Evolutionary conservation across 768 basidiomycete species (phyloP).

Genomic region (Grammothele lineata): DNA sequence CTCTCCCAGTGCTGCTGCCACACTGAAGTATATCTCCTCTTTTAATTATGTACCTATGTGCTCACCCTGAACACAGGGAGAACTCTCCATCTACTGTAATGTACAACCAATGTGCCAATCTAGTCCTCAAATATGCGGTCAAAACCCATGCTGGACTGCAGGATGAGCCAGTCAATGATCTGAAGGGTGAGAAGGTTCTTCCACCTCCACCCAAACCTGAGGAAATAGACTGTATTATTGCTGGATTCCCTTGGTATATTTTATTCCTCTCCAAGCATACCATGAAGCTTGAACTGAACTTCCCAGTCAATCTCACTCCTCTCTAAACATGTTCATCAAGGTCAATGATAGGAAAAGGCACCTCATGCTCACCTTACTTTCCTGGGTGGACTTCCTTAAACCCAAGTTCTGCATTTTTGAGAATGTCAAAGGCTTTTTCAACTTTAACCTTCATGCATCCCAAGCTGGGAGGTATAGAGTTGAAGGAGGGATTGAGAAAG

Average conservation of each 20-base stretch:
- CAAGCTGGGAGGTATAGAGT: conserved; percentile 40
- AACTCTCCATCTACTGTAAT: conserved; percentile 51
- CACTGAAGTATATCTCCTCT: conserved; percentile 42
- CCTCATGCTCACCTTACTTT: conserved; percentile 55
- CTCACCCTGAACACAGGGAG: conserved; percentile 31
- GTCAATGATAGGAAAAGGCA: conserved; percentile 67
- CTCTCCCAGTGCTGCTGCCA: conserved; percentile 67
- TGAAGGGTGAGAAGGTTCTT: conserved; percentile 29
- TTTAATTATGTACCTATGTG: too few species aligned
- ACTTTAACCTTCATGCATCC: conserved; percentile 33
- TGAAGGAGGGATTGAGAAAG: conserved; percentile 64
- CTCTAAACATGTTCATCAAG: conserved; percentile 65
- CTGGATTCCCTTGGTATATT: conserved; percentile 74
- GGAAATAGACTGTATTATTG: conserved; percentile 56
- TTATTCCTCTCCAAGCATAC: background rate
- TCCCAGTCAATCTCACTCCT: conserved; percentile 67
- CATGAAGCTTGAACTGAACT: background rate
- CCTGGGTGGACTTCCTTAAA: conserved; percentile 38
- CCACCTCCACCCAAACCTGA: conserved; percentile 49
- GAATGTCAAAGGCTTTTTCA: conserved; percentile 44
- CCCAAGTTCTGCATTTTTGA: conserved; percentile 46
- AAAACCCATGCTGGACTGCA: conserved; percentile 38
- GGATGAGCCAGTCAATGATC: conserved; percentile 33
- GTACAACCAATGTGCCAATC: conserved; percentile 71
- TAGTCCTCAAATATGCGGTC: conserved; percentile 53